Evolutionary conservation across 1,284 basidiomycete genomes (phyloP), one percentile per base, ranked within the genome.

Genomic region (Phlebopus sp.): DNA sequence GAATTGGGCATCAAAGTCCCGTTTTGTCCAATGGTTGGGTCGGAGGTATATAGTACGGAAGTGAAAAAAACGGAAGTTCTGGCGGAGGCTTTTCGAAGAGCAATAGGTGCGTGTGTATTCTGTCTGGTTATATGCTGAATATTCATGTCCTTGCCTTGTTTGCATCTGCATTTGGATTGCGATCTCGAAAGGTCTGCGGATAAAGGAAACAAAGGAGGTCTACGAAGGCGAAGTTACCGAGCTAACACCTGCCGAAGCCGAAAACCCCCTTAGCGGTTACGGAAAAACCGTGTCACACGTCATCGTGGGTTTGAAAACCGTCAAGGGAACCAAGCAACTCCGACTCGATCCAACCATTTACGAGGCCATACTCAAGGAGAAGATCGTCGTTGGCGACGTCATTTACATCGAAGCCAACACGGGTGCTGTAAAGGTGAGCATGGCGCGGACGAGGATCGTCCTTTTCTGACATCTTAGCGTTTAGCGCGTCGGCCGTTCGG

Each of bases 31-130:
- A 97, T 98, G 90, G 96, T 98, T 19, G 97, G 95, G 1, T 91
- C 86, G 5, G 96, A 99, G 69, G 96, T 99, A 52, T 99, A 97
- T 69, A 92, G 89, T 45, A 86, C 91, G 8, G 96, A 99, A 69
- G 94, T 99, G 47, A 99, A 98, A 76, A 99, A 99, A 79, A 99
- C 96, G 0, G 96, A 99, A 67, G 95, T 98, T 2, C 74, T 99
- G n/a, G 92, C 94, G 51, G 95, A 97, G 69, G 85, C 86, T 44
- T 99, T 99, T 71, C 78, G 96, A 49, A 76, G 96, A 56, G 95
- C 97, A 9, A 99, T 99, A 52, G 96, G 95, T 93, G 64, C 63
- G 88, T 74, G 7, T 29, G 23, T 17, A 53, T 41, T 23, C 15
- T 40, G 13, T 1, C 2, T 5, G 6, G 21, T 9, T 32, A 34